These are phyloP conservation scores for Ophioceras dolichostomum DNA, from an alignment of 2,329 filamentous ascomycete genomes.

Conservation along the genomic window DNA sequence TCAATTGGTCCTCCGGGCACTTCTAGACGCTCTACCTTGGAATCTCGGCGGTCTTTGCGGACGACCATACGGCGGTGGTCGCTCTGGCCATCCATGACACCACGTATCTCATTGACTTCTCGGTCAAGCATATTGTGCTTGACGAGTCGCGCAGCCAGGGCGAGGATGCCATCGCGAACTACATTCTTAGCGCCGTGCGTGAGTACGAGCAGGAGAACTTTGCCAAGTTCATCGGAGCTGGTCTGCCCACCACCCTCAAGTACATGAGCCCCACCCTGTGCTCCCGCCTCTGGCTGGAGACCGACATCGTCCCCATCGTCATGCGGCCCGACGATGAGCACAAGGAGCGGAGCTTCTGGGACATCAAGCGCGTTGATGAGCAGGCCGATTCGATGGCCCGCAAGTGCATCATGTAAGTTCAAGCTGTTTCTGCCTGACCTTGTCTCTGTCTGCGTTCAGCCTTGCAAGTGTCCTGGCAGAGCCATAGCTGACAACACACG, in stretches of 20 bases:
- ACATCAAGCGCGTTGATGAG: slow-evolving; percentile 56
- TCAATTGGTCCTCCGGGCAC: too few species aligned
- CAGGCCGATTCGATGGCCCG: slow-evolving; percentile 72
- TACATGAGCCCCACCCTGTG: slow-evolving; percentile 52
- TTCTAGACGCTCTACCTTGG: slow-evolving; percentile 53
- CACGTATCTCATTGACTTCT: slow-evolving; percentile 64
- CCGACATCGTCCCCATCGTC: slow-evolving; percentile 64
- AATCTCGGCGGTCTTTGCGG: slow-evolving; percentile 41
- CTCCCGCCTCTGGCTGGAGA: slow-evolving; percentile 60
- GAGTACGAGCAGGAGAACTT: slow-evolving; percentile 52
- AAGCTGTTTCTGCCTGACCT: too few species aligned
- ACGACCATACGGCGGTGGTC: slow-evolving; percentile 41
- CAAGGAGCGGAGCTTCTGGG: slow-evolving; percentile 32
- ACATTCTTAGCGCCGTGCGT: slow-evolving; percentile 43
- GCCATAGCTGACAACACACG: too few species aligned
- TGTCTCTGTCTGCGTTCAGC: too few species aligned
- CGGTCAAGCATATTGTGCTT: slow-evolving; percentile 43
- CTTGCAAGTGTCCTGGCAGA: too few species aligned
- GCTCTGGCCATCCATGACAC: slow-evolving; percentile 62
- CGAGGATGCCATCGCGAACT: slow-evolving; percentile 41
- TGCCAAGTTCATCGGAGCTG: slow-evolving; percentile 64
- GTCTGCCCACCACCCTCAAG: slow-evolving; percentile 49
- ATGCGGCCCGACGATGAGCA: slow-evolving; percentile 36
- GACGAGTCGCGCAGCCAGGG: slow-evolving; percentile 24
- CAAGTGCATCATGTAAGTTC: slow-evolving; percentile 59